Conservation (phyloP, 116 monocot species). For the Zostera marina region DNA sequence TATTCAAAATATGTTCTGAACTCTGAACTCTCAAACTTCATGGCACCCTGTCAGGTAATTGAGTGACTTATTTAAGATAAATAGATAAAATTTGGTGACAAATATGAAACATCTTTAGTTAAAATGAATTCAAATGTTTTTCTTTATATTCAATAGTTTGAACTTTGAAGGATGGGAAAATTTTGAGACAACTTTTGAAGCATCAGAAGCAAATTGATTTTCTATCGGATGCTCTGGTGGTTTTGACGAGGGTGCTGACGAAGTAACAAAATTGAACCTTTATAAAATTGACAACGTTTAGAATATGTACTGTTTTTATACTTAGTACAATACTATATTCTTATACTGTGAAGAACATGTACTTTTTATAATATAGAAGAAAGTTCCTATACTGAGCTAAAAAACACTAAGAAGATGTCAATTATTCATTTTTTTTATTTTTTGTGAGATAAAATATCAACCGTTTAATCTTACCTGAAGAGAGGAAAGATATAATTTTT, state of each 20-base stretch:
- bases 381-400: too few species aligned
- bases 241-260: conserved; percentile 94
- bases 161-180: conserved; percentile 90
- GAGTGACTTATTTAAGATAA: background rate
- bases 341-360: too few species aligned
- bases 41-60: conserved; percentile 66
- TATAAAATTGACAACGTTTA: too few species aligned
- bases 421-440: too few species aligned
- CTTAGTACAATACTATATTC: too few species aligned
- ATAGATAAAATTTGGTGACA: background rate
- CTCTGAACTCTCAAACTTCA: conserved; percentile 62
- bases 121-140: background rate
- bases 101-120: background rate
- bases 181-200: conserved; percentile 66
- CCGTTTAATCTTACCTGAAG: too few species aligned
- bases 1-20: conserved; percentile 56
- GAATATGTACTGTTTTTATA: too few species aligned
- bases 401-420: too few species aligned
- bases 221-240: conserved; percentile 49
- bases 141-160: conserved; percentile 18
- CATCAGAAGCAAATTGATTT: conserved; percentile 89
- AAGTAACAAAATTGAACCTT: conserved; percentile 6
- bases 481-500: too few species aligned
- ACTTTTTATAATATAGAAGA: too few species aligned
- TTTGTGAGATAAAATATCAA: too few species aligned